Percentiles rank a stretch among this genome's conserved stretches.
phyloP scores from a whole-genome alignment of 192 early-diverging fungal species.

The Rhizophagus sp. region DNA sequence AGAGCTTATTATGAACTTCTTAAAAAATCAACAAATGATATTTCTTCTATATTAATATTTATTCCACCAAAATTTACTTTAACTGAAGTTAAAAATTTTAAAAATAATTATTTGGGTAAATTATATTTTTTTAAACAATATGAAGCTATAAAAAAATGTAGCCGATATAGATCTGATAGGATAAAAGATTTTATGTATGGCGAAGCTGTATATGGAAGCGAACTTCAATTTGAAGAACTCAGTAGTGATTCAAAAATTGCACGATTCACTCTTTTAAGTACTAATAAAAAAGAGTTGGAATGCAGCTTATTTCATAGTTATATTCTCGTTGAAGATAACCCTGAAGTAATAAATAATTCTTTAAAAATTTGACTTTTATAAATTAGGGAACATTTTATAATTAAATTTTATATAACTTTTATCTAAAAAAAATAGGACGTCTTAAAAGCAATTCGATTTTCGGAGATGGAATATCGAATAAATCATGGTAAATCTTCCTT shows the following conservation, averaged over 20 bases:
- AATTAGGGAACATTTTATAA: too few species aligned
- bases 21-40: background rate
- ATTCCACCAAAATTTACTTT: conserved; percentile 18
- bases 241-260: background rate
- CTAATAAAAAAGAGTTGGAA: conserved; percentile 14
- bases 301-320: background rate
- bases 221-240: conserved; percentile 10
- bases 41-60: conserved; percentile 11
- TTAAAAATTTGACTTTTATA: too few species aligned
- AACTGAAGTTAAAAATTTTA: background rate
- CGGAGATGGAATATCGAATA: conserved; percentile 26
- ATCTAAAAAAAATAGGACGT: conserved; percentile 13
- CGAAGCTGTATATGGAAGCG: conserved; percentile 1
- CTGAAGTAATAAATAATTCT: background rate
- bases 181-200: conserved; percentile 17
- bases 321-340: conserved; percentile 34
- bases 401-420: too few species aligned
- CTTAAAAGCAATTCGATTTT: conserved; percentile 28
- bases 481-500: background rate
- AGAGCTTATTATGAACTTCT: conserved; percentile 5
- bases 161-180: background rate
- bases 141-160: conserved; percentile 26
- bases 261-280: background rate
- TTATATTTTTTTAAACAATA: conserved; percentile 35
- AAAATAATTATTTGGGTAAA: conserved; percentile 27